phyloP scores from a whole-genome alignment of 352 stramenopile genomes.

The Pythium phragmiticola region DNA sequence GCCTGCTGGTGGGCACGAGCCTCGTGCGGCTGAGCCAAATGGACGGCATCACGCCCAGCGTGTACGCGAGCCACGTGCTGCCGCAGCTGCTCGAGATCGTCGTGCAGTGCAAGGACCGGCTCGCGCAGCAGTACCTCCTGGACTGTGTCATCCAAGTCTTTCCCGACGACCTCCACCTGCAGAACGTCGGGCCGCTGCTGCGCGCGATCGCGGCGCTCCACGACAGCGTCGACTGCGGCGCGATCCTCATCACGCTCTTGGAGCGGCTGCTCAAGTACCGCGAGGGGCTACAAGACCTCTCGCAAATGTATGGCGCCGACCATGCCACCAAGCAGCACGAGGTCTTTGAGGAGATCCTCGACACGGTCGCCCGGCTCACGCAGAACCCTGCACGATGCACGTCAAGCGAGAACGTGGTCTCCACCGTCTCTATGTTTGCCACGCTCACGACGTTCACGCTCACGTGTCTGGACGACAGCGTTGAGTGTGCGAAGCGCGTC shows the following conservation, averaged over 20 bases:
- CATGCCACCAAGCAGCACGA: constrained; percentile 17
- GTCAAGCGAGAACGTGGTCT: constrained; percentile 7
- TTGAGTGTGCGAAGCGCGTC: constrained; percentile 31
- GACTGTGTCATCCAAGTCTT: constrained; percentile 99
- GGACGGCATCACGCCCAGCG: constrained; percentile 89
- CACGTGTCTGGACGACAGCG: constrained; percentile 34
- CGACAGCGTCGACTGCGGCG: constrained; percentile 88
- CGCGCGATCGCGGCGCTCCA: constrained; percentile 82
- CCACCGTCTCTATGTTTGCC: constrained; percentile 45
- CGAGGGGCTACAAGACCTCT: constrained; percentile 19
- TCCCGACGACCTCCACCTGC: constrained; percentile 97
- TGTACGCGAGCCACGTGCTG: constrained; percentile 91
- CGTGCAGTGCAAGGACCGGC: constrained; percentile 92
- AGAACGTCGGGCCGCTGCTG: constrained; percentile 93
- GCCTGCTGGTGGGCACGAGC: constrained; percentile 97
- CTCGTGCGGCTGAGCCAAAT: constrained; percentile 96
- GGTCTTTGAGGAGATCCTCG: constrained; percentile 25
- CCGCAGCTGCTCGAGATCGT: constrained; percentile 94
- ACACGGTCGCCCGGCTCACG: constrained; percentile 14
- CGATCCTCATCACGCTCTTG: constrained; percentile 93
- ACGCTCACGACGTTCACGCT: constrained; percentile 54
- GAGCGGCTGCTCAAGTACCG: constrained; percentile 92
- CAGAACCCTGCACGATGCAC: neutral
- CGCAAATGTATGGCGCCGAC: constrained; percentile 25
- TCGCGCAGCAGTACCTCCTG: constrained; percentile 98